phyloP scores from a whole-genome alignment of 176 grass and related monocot genomes.

The Carex myosuroides region DNA sequence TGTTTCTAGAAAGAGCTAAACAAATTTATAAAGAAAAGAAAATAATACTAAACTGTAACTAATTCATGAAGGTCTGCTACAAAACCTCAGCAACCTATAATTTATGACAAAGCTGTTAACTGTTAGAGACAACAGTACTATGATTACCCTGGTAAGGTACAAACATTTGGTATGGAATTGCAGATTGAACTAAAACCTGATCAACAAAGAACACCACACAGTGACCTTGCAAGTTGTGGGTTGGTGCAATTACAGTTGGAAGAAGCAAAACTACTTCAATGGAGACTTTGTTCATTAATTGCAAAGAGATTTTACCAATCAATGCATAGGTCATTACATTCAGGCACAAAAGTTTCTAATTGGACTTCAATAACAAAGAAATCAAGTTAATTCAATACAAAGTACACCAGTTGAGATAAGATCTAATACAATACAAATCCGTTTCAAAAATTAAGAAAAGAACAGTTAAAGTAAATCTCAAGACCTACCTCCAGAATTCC shows the following conservation, averaged over 20 bases:
- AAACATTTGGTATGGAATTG: not conserved
- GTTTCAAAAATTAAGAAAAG: not conserved
- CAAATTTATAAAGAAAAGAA: not conserved
- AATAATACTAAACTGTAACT: not conserved
- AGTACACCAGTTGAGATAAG: not conserved
- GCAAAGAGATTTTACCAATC: not conserved
- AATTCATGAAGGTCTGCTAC: not conserved
- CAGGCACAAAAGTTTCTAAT: not conserved
- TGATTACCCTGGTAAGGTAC: not conserved
- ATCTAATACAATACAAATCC: constrained; percentile 15
- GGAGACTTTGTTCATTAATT: not conserved
- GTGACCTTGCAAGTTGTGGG: not conserved
- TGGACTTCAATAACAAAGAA: not conserved
- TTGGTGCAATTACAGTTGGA: not conserved
- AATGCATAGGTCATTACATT: not conserved
- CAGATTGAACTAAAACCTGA: not conserved
- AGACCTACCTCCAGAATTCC: constrained; percentile 82
- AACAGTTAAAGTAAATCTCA: not conserved
- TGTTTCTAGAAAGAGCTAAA: not conserved
- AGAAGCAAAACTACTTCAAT: not conserved
- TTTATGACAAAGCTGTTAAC: not conserved
- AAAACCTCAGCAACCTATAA: not conserved
- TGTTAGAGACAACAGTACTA: not conserved
- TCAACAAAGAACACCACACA: not conserved
- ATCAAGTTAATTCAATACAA: not conserved